These are phyloP conservation scores for Allium fistulosum DNA, from an alignment of 106 monocot genomes.

Conservation along the genomic window DNA sequence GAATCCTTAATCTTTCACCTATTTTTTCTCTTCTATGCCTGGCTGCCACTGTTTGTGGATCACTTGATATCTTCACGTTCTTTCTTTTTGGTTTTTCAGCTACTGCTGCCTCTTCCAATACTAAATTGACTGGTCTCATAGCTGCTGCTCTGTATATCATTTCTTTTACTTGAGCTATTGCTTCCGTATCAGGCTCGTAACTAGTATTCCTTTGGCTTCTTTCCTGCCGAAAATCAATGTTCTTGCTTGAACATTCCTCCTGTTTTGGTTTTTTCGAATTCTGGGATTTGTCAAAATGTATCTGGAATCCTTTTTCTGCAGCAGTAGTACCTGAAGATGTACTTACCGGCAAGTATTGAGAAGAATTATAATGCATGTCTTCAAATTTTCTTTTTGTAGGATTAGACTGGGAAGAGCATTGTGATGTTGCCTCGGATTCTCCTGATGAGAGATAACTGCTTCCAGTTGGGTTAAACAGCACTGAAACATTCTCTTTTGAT, in stretches of 20 bases:
- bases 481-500: background rate
- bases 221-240: constrained; percentile 23
- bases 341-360: too few species aligned
- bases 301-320: constrained; percentile 16
- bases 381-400: background rate
- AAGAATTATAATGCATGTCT: background rate
- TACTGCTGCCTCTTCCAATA: constrained; percentile 12
- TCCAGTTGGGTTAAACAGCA: background rate
- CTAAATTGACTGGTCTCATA: constrained; percentile 45
- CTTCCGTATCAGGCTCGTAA: constrained; percentile 49
- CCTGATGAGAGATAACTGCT: background rate
- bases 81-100: constrained; percentile 45
- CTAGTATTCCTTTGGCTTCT: background rate
- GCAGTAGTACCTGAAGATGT: background rate
- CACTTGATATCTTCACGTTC: constrained; percentile 78
- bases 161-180: constrained; percentile 68
- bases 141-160: constrained; percentile 83
- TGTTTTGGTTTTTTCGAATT: constrained; percentile 20
- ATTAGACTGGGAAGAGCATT: too few species aligned
- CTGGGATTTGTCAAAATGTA: constrained; percentile 16
- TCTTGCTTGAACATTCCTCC: background rate
- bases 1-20: constrained; percentile 53
- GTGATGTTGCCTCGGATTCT: constrained; percentile 4
- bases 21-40: constrained; percentile 71
- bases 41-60: constrained; percentile 82